Evolutionary conservation across 2,329 filamentous ascomycete genomes (phyloP).

Genomic region (Mycocentrospora acerina): DNA sequence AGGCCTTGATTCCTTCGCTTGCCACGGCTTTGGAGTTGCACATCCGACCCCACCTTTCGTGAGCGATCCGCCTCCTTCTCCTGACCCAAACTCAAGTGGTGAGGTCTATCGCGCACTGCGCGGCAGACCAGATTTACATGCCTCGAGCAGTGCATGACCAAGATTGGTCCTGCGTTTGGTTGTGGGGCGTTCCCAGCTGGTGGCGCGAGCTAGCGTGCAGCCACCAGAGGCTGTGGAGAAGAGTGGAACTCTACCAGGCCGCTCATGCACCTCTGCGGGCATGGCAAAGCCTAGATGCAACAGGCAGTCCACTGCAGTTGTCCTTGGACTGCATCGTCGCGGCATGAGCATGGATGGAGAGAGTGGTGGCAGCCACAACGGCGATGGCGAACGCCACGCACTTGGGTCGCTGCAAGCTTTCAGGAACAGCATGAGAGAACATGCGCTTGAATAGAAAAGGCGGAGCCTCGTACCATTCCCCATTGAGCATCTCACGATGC

Average conservation of each 20-base stretch:
- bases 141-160: conserved; percentile 5
- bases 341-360: conserved; percentile 1
- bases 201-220: conserved; percentile 16
- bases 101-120: conserved; percentile 33
- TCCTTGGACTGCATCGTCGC: conserved; percentile 6
- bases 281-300: conserved; percentile 13
- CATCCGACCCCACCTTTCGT: conserved; percentile 20
- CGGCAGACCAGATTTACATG: conserved; percentile 19
- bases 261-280: conserved; percentile 8
- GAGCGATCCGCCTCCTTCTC: conserved; percentile 20
- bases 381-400: neutral
- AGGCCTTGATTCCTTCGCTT: conserved; percentile 8
- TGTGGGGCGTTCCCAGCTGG: conserved; percentile 13
- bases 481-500: conserved; percentile 13
- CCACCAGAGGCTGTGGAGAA: conserved; percentile 19
- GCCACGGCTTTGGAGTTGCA: conserved; percentile 18
- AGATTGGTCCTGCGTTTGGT: conserved; percentile 2
- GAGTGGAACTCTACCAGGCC: conserved; percentile 20
- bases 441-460: conserved; percentile 35
- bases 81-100: conserved; percentile 9
- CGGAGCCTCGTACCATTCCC: conserved; percentile 34
- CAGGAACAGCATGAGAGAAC: conserved; percentile 25
- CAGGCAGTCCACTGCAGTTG: conserved; percentile 9
- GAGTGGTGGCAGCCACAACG: neutral
- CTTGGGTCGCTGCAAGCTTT: conserved; percentile 12